These are phyloP conservation scores for Penicillium verrucosum DNA, from an alignment of 2,329 filamentous ascomycete species.

Conservation along the genomic window DNA sequence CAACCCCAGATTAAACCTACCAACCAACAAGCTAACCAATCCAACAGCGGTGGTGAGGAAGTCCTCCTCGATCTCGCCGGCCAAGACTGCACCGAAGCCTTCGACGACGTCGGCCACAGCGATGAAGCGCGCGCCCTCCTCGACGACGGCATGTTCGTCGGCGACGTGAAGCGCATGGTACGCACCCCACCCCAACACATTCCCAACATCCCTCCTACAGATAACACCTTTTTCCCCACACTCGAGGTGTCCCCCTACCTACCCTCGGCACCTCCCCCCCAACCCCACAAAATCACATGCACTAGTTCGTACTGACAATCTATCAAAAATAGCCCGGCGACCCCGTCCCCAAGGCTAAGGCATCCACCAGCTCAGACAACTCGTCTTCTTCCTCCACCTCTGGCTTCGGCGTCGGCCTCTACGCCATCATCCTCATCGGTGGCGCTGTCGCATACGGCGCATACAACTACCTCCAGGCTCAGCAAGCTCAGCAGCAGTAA, in stretches of 20 bases:
- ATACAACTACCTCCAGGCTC: slow-evolving; percentile 76
- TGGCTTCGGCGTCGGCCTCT: slow-evolving; percentile 71
- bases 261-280: background rate
- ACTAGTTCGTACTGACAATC: background rate
- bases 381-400: slow-evolving; percentile 29
- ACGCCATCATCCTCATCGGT: slow-evolving; percentile 75
- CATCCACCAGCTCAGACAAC: slow-evolving; percentile 48
- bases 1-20: background rate
- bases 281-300: slow-evolving; percentile 1
- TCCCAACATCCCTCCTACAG: background rate
- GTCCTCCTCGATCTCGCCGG: slow-evolving; percentile 93
- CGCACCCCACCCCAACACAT: slow-evolving; percentile 31
- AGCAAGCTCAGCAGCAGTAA: slow-evolving; percentile 28
- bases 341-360: slow-evolving; percentile 64
- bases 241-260: background rate
- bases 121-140: slow-evolving; percentile 97
- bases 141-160: slow-evolving; percentile 65
- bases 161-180: slow-evolving; percentile 77
- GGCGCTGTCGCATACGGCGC: slow-evolving; percentile 72
- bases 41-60: slow-evolving; percentile 89
- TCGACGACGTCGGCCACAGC: slow-evolving; percentile 98
- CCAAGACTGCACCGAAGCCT: slow-evolving; percentile 95
- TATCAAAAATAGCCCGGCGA: slow-evolving; percentile 60
- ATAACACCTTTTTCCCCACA: background rate
- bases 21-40: slow-evolving; percentile 10